Conservation (phyloP, 257 asterid species). For the Fraxinus pennsylvanica region DNA sequence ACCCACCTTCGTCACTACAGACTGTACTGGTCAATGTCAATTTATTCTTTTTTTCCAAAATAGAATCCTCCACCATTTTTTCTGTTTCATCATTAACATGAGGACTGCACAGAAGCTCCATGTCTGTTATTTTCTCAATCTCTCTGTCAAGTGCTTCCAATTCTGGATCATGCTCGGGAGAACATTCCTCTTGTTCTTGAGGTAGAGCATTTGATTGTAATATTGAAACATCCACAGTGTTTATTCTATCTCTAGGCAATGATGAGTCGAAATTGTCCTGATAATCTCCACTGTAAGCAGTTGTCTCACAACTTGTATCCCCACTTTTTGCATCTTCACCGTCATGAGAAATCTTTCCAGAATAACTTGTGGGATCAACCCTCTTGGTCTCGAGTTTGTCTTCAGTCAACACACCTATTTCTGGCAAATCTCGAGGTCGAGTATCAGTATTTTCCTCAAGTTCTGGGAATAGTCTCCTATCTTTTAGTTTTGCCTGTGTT, state of each 20-base stretch:
- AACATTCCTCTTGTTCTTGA: not conserved
- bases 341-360: slow-evolving; percentile 38
- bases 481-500: slow-evolving; percentile 47
- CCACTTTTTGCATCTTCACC: slow-evolving; percentile 44
- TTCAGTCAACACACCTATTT: slow-evolving; percentile 2
- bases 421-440: slow-evolving; percentile 40
- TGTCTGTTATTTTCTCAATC: not conserved
- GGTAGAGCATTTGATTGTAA: slow-evolving; percentile 14
- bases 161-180: not conserved
- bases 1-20: not conserved
- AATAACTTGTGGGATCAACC: slow-evolving; percentile 44
- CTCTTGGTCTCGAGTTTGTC: slow-evolving; percentile 42
- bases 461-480: slow-evolving; percentile 51
- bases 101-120: not conserved
- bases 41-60: slow-evolving; percentile 21
- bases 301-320: slow-evolving; percentile 36
- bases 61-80: slow-evolving; percentile 28
- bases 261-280: slow-evolving; percentile 34
- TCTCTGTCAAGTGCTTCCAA: not conserved
- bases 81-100: slow-evolving; percentile 23
- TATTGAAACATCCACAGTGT: slow-evolving; percentile 30
- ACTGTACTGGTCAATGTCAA: not conserved
- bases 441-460: slow-evolving; percentile 51
- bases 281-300: slow-evolving; percentile 31
- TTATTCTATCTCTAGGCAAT: slow-evolving; percentile 34